phyloP scores from a whole-genome alignment of 129 eudicot genomes.

The Smallanthus sonchifolius region DNA sequence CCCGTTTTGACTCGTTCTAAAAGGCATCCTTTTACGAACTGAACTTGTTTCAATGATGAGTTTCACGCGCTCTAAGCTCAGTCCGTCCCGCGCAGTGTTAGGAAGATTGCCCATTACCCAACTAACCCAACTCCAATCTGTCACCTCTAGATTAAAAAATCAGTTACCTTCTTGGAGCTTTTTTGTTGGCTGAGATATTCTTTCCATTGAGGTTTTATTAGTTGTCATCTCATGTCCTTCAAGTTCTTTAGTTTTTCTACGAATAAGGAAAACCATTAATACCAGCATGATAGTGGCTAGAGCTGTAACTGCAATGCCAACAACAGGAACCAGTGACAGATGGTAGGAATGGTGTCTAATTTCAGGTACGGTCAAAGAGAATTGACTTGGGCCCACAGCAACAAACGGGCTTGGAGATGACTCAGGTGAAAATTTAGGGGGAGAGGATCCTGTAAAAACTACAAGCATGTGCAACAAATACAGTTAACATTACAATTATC shows the following conservation, averaged over 20 bases:
- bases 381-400: constrained; percentile 73
- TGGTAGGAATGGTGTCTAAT: constrained; percentile 48
- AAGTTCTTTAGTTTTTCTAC: constrained; percentile 62
- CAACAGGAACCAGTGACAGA: constrained; percentile 55
- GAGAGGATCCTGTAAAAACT: constrained; percentile 31
- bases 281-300: constrained; percentile 53
- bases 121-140: background rate
- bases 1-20: background rate
- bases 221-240: constrained; percentile 30
- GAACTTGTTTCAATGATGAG: background rate
- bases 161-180: constrained; percentile 60
- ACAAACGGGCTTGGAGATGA: constrained; percentile 56
- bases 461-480: background rate
- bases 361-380: constrained; percentile 36
- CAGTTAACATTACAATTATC: background rate
- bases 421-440: constrained; percentile 43
- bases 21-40: background rate
- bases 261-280: constrained; percentile 62
- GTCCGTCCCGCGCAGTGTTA: no score
- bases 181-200: constrained; percentile 45
- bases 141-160: background rate
- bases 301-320: constrained; percentile 72
- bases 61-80: no score
- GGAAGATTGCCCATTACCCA: background rate
- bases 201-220: constrained; percentile 40